A percentile compares a stretch with the other conserved stretches of the same genome.
Evolutionary conservation across 2,329 filamentous ascomycete genomes (phyloP).

Genomic region (Fusarium transvaalense): DNA sequence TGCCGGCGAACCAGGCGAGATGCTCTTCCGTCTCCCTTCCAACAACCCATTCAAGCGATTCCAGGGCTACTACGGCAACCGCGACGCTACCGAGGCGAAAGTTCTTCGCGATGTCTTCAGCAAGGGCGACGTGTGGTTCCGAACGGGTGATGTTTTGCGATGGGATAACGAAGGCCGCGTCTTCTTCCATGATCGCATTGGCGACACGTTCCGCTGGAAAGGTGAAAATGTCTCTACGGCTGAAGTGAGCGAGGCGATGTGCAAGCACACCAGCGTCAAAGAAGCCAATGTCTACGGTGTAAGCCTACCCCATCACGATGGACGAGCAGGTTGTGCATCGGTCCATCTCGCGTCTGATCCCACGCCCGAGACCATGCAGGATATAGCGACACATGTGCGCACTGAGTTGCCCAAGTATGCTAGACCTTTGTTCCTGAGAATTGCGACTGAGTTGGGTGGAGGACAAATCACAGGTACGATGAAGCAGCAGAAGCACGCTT

Average conservation of each 20-base stretch:
- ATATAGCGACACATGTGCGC: constrained; percentile 70
- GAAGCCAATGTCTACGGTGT: constrained; percentile 93
- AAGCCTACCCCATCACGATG: constrained; percentile 82
- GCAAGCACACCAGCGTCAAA: constrained; percentile 72
- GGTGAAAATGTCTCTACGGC: constrained; percentile 85
- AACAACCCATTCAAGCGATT: constrained; percentile 73
- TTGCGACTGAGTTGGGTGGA: constrained; percentile 68
- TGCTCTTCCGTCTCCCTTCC: constrained; percentile 78
- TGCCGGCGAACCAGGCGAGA: constrained; percentile 77
- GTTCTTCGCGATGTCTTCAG: constrained; percentile 78
- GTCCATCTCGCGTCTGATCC: constrained; percentile 67
- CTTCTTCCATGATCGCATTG: constrained; percentile 85
- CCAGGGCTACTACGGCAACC: constrained; percentile 85
- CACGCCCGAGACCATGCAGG: constrained; percentile 62
- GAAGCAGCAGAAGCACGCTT: constrained; percentile 84
- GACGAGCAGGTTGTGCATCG: constrained; percentile 84
- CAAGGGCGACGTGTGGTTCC: constrained; percentile 85
- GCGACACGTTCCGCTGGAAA: constrained; percentile 85
- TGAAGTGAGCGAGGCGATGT: constrained; percentile 83
- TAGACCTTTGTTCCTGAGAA: constrained; percentile 80
- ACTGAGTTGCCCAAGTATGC: constrained; percentile 77
- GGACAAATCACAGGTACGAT: constrained; percentile 82
- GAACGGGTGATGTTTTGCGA: constrained; percentile 85
- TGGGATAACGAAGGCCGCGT: constrained; percentile 77
- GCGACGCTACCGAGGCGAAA: constrained; percentile 77